Percentiles rank a stretch among this genome's conserved stretches.
Conservation (phyloP, 768 basidiomycete genomes). For the Termitomyces sp. region DNA sequence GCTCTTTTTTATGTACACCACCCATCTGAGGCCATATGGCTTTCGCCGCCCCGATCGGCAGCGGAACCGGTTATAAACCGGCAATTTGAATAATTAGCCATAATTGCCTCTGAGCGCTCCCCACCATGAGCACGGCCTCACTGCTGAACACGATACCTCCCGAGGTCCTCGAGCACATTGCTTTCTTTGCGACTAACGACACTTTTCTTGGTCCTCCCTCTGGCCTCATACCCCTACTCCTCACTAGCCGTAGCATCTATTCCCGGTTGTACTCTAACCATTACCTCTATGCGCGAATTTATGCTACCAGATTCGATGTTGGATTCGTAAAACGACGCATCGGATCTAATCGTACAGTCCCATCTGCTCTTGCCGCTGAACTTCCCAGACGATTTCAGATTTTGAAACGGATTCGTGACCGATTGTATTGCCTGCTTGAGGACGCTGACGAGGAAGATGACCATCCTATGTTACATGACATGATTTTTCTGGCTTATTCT, state of each 20-base stretch:
- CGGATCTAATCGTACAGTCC: slow-evolving; percentile 31
- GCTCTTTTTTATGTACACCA: too few species aligned
- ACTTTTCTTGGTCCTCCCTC: slow-evolving; percentile 56
- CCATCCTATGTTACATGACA: slow-evolving; percentile 29
- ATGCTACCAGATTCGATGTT: slow-evolving; percentile 61
- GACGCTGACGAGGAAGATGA: slow-evolving; percentile 14
- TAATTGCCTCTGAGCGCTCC: not conserved
- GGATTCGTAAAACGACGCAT: slow-evolving; percentile 44
- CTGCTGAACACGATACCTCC: slow-evolving; percentile 54
- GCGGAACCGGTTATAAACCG: slow-evolving; percentile 7
- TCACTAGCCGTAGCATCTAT: slow-evolving; percentile 43
- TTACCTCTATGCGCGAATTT: slow-evolving; percentile 71
- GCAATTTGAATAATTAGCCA: slow-evolving; percentile 7
- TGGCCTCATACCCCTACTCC: slow-evolving; percentile 50
- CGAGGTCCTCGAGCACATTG: slow-evolving; percentile 78
- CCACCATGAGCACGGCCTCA: slow-evolving; percentile 17
- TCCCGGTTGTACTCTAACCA: slow-evolving; percentile 53
- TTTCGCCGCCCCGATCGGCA: not conserved
- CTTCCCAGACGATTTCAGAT: slow-evolving; percentile 54
- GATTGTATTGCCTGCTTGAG: slow-evolving; percentile 30
- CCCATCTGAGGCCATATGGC: too few species aligned
- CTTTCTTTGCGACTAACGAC: slow-evolving; percentile 54
- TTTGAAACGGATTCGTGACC: slow-evolving; percentile 51
- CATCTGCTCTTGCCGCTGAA: slow-evolving; percentile 52
- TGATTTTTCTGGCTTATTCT: slow-evolving; percentile 64